Base-by-base conservation (phyloP, 495 filamentous ascomycete genomes). In the Umbilicaria muhlenbergii region DNA sequence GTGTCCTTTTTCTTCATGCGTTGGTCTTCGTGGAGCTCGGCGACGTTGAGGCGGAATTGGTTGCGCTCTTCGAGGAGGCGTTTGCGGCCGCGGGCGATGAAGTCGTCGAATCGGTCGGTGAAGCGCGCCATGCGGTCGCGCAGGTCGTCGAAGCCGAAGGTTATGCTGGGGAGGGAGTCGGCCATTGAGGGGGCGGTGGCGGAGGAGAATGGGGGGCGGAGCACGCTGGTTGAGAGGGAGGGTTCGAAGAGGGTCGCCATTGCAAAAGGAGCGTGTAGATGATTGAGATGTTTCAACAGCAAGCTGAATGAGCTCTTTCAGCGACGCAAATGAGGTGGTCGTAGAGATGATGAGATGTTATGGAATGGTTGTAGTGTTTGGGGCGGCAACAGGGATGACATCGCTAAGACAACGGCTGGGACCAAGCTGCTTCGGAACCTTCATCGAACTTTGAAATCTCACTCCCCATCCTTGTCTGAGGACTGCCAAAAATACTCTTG, bases 61-160 rank as follows among this genome's bases (percentile, higher is more conserved):
- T 95, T 96, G 50, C 86, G 73, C 59, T 98, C 89, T 45, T 94
- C 86, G 12, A 94, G 62, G 6, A 96, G 83, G 39, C 81, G 77
- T 62, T 87, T 91, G 14, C 87, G 75, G 3, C 87, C 85, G 44
- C 80, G 75, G 49, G 93, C 87, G 51, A 98, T 95, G 55, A 95
- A 95, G 6, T 78, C 78, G 55, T 96, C 91, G 51, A 98, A 98
- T 44, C 74, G 81, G 10, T 76, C 75, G 0, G 86, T 96, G 60
- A 98, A 98, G 41, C 81, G 81, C 21, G 82, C 77, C 89, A 98
- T 96, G 62, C 86, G 80, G 50, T 86, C 85, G 61, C 88, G 88
- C 47, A 98, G 67, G 48, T 94, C 87, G 46, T 96, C 89, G 62
- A 96, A 96, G 45, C 86, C 86, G 60, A 96, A 95, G 63, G 91